phyloP scores from a whole-genome alignment of 1,139 yeast genomes.

The Kodamaea fungicola region DNA sequence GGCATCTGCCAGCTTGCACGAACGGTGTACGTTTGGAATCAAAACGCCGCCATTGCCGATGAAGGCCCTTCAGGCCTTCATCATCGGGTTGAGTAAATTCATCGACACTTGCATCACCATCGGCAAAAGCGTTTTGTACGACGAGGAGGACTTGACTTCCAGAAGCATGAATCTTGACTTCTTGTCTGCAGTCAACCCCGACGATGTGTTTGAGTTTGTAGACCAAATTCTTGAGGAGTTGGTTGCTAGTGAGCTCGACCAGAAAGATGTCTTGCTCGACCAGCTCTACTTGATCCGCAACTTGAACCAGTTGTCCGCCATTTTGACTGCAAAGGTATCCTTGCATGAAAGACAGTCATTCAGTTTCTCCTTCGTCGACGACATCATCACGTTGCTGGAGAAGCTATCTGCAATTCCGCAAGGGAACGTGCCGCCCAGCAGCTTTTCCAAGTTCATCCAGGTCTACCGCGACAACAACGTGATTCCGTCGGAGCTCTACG shows the following conservation, averaged over 20 bases:
- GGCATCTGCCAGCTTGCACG: not conserved
- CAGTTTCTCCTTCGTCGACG: slow-evolving; percentile 12
- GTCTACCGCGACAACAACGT: slow-evolving; percentile 53
- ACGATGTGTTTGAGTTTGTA: slow-evolving; percentile 8
- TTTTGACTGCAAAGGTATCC: slow-evolving; percentile 19
- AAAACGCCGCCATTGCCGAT: slow-evolving; percentile 7
- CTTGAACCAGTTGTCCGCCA: slow-evolving; percentile 27
- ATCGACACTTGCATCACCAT: slow-evolving; percentile 47
- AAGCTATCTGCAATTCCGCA: slow-evolving; percentile 8
- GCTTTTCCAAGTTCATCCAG: slow-evolving; percentile 50
- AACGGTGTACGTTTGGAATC: slow-evolving; percentile 4
- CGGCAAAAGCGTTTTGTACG: slow-evolving; percentile 62
- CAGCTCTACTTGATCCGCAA: slow-evolving; percentile 27
- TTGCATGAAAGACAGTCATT: slow-evolving; percentile 5
- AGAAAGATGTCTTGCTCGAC: slow-evolving; percentile 15
- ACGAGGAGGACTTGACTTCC: slow-evolving; percentile 73
- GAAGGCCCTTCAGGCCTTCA: slow-evolving; percentile 42
- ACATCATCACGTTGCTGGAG: slow-evolving; percentile 15
- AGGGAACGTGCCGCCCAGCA: slow-evolving; percentile 22
- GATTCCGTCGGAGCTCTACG: slow-evolving; percentile 48
- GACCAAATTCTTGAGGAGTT: slow-evolving; percentile 3
- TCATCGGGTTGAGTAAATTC: slow-evolving; percentile 51
- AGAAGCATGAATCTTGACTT: slow-evolving; percentile 53
- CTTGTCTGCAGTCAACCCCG: slow-evolving; percentile 22
- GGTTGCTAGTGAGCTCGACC: not conserved